phyloP scores from a whole-genome alignment of 1,139 yeast species.

The Kodamaea plutei region DNA sequence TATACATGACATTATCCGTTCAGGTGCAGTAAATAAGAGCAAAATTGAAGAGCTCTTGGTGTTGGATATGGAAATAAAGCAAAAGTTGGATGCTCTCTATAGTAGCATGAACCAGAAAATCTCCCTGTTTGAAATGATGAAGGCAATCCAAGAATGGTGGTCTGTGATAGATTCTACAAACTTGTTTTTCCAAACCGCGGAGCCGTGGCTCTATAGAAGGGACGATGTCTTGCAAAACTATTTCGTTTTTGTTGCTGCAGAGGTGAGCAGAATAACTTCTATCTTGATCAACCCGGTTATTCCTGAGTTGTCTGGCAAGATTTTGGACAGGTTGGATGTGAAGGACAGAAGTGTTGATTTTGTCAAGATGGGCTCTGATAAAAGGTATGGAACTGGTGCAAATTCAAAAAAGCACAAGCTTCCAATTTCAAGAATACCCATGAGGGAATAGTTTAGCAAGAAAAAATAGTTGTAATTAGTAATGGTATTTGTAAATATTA shows the following conservation, averaged over 20 bases:
- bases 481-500: too few species aligned
- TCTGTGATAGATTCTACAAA: conserved; percentile 58
- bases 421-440: conserved; percentile 22
- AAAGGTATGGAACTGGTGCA: conserved; percentile 42
- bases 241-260: conserved; percentile 63
- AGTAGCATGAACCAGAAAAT: conserved; percentile 39
- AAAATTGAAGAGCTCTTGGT: conserved; percentile 15
- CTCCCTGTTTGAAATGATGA: conserved; percentile 49
- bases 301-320: conserved; percentile 54
- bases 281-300: conserved; percentile 68
- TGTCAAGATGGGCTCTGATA: conserved; percentile 45
- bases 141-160: conserved; percentile 65
- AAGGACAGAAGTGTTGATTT: conserved; percentile 35
- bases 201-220: conserved; percentile 52
- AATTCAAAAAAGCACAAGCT: conserved; percentile 23
- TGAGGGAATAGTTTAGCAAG: conserved; percentile 1
- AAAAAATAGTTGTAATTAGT: too few species aligned
- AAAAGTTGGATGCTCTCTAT: conserved; percentile 19
- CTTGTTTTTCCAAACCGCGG: conserved; percentile 51
- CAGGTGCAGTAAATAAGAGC: conserved; percentile 11
- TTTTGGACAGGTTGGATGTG: conserved; percentile 67
- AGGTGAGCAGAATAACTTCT: conserved; percentile 63
- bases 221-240: conserved; percentile 38
- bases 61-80: conserved; percentile 17
- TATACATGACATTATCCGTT: conserved; percentile 22